phyloP scores from a whole-genome alignment of 495 filamentous ascomycete genomes.

The Hypoxylon fuscum region DNA sequence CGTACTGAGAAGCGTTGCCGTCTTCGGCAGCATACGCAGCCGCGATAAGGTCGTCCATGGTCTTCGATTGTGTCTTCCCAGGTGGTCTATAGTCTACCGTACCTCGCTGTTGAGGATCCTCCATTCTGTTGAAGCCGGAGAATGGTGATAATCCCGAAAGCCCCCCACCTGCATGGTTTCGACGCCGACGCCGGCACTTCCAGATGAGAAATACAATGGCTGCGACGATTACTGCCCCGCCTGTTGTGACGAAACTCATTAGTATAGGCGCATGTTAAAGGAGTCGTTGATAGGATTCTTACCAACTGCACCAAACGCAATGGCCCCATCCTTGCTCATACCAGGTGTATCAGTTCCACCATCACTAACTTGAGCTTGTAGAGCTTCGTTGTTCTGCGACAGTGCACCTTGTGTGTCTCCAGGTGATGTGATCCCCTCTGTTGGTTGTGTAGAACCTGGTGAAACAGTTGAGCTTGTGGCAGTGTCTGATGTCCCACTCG shows the following conservation, averaged over 20 bases:
- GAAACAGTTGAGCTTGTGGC: neutral
- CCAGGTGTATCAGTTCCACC: neutral
- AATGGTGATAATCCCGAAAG: neutral
- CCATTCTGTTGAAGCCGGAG: slow-evolving; percentile 18
- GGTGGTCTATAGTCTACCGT: neutral
- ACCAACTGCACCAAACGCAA: slow-evolving; percentile 34
- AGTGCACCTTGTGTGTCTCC: neutral
- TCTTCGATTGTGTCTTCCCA: slow-evolving; percentile 36
- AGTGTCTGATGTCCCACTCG: neutral
- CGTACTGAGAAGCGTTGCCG: slow-evolving; percentile 33
- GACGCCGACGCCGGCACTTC: slow-evolving; percentile 24
- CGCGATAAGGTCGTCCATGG: slow-evolving; percentile 46
- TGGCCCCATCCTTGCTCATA: slow-evolving; percentile 26
- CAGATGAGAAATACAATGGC: slow-evolving; percentile 23
- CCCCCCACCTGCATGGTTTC: neutral
- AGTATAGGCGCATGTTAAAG: neutral
- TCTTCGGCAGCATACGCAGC: slow-evolving; percentile 47
- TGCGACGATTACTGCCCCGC: slow-evolving; percentile 17
- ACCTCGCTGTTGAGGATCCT: slow-evolving; percentile 5
- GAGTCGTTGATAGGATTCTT: slow-evolving; percentile 6
- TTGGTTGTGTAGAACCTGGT: neutral
- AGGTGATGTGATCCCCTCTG: slow-evolving; percentile 1
- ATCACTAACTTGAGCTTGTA: slow-evolving; percentile 23
- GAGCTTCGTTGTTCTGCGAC: neutral
- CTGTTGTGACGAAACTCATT: slow-evolving; percentile 7